Base-by-base conservation (phyloP, 768 basidiomycete genomes). In the Tremella yokohamensis region DNA sequence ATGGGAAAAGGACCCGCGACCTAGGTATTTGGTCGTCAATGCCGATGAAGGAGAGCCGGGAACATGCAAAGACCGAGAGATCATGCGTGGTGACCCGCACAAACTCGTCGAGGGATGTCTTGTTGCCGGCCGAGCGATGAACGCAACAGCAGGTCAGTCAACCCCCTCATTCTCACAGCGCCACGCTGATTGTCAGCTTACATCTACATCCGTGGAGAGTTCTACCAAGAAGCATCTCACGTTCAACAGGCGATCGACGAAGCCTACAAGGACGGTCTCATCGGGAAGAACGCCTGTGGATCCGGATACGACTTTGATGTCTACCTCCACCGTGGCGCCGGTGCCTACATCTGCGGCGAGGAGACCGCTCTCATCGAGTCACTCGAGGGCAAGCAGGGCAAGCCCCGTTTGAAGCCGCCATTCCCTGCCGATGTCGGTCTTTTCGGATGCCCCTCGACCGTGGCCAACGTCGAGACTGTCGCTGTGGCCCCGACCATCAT, bases 151-250 rank as follows among this genome's bases (percentile, higher is more conserved):
- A 40, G 79, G 79, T 79, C 55, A 69, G 79, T 70, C 24, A 3
- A 26, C 11, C 6, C 52, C 12, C 19, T 18, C 19, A 19, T 42
- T 0, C 38, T 34, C 29, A 38, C n/a, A 9, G 39, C 22, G n/a
- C 38, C n/a, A 6, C 19, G 19, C n/a, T 50, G 16, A 12, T 52
- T 40, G 40, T 2, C 61, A 79, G 94, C 94, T n/a, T 99, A 98
- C 82, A 98, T 99, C 78, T 99, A 99, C 79, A 91, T 98, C 70
- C 93, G 94, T 60, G 94, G 94, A 64, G 94, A 99, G 77, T 99
- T 98, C 80, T 85, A 87, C 78, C 90, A 93, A 76, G 94, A 97
- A 77, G 93, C 93, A 0, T 82, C 84, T 0, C 92, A 96, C 76
- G 83, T 97, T 40, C 89, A 93, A 76, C 89, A 93, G 75, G 94